Conservation (phyloP, 495 filamentous ascomycete genomes). For the Penicillium waksmanii region DNA sequence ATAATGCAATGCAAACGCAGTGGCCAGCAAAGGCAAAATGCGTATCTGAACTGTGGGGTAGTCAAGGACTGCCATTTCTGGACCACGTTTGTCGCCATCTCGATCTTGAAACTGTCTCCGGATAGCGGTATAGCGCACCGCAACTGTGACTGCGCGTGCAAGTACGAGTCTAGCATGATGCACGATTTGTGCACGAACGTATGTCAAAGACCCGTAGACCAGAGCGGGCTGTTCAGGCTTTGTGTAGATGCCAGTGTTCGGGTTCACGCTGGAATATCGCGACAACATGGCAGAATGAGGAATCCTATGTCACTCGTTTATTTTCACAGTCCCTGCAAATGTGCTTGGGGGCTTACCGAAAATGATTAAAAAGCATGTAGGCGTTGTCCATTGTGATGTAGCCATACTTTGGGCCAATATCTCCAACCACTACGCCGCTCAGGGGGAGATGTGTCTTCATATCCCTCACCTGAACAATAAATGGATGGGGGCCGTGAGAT, state of each 20-base stretch:
- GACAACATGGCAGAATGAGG: conserved; percentile 51
- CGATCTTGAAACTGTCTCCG: conserved; percentile 51
- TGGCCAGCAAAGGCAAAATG: conserved; percentile 51
- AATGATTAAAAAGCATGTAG: conserved; percentile 54
- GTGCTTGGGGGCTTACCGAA: conserved; percentile 21
- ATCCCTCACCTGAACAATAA: conserved; percentile 53
- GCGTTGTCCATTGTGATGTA: conserved; percentile 54
- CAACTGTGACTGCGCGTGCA: conserved; percentile 51
- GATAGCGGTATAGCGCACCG: conserved; percentile 47
- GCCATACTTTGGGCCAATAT: conserved; percentile 54
- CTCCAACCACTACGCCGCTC: conserved; percentile 49
- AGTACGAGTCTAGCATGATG: conserved; percentile 51
- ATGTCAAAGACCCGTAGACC: conserved; percentile 52
- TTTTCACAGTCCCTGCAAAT: not conserved
- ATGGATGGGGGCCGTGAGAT: conserved; percentile 50
- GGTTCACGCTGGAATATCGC: conserved; percentile 47
- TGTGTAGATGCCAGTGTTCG: conserved; percentile 42
- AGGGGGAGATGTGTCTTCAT: conserved; percentile 46
- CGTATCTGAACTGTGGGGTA: conserved; percentile 55
- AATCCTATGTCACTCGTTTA: conserved; percentile 27
- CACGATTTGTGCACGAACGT: conserved; percentile 49
- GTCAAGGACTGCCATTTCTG: conserved; percentile 50
- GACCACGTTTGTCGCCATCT: conserved; percentile 36
- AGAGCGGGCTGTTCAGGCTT: conserved; percentile 44
- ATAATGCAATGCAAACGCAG: conserved; percentile 54